Percentiles rank a stretch among this genome's conserved stretches.
Conservation (phyloP, 257 asterid genomes). For the Osmanthus fragrans region DNA sequence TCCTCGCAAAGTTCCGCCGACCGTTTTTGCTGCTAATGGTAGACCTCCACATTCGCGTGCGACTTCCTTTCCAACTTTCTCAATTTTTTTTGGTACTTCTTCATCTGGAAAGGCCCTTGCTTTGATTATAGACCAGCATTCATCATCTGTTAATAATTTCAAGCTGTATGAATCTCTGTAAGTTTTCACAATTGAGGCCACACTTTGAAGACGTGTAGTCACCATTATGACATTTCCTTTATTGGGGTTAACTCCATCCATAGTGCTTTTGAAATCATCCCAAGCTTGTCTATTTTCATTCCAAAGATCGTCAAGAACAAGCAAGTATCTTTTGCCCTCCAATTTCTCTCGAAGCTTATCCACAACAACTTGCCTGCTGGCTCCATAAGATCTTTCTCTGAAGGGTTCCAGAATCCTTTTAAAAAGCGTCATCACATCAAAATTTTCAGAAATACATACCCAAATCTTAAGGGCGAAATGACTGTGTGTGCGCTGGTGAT, state of each 20-base stretch:
- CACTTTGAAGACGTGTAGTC: constrained; percentile 23
- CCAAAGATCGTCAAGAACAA: constrained; percentile 33
- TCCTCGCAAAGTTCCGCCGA: constrained; percentile 7
- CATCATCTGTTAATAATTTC: constrained; percentile 2
- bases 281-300: constrained; percentile 19
- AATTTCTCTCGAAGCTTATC: constrained; percentile 2
- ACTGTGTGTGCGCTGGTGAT: background rate
- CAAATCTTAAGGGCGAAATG: constrained; percentile 16
- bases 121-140: constrained; percentile 22
- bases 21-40: constrained; percentile 19
- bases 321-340: constrained; percentile 9
- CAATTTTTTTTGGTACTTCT: background rate
- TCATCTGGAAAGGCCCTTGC: constrained; percentile 15
- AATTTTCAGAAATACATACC: constrained; percentile 24
- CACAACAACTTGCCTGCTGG: constrained; percentile 1
- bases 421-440: constrained; percentile 11
- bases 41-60: constrained; percentile 21
- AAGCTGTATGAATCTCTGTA: background rate
- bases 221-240: constrained; percentile 17
- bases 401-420: constrained; percentile 20
- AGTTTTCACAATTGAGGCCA: constrained; percentile 14
- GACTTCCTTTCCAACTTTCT: constrained; percentile 1
- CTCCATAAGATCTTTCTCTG: background rate
- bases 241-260: constrained; percentile 12
- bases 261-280: constrained; percentile 13